Evolutionary conservation across 2,329 filamentous ascomycete species (phyloP), one percentile per base, ranked within the genome.

Genomic region (Neocatenulostroma microsporum): DNA sequence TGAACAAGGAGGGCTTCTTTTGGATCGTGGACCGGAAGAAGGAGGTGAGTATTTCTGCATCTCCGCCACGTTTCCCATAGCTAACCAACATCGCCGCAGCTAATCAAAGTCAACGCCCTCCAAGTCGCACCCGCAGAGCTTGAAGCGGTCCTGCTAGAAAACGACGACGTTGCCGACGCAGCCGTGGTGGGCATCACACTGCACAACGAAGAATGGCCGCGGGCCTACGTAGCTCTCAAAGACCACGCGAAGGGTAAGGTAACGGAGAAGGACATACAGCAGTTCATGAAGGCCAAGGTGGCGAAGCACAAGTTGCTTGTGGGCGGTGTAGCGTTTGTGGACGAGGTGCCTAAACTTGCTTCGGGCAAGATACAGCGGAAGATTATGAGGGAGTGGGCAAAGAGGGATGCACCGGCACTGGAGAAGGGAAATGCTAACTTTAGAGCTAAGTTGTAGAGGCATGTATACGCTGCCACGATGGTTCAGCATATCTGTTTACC

Each of bases 291-390:
- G 20, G 42, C 44, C 2, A 51, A 53, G 9, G 62, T 66, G 2
- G 62, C 62, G 2, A 63, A 60, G 46, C 61, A 66, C 39, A 66
- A 66, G 42, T 53, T 57, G 17, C 45, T 66, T 2, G 45, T 56
- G 10, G 62, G 62, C 9, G 62, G 62, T n/a, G 44, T 55, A 19
- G 59, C 65, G 18, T 75, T 76, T 41, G 64, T 77, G 5, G 67
- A 74, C 32, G 69, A 71, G 44, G 67, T 78, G 36, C 73, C 74
- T 1, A 76, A 74, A 52, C 56, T 74, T 30, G 66, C 69, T 10
- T 72, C 68, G 41, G 74, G 74, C 7, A 78, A 78, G 62, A 76
- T 78, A 34, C 63, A 72, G 53, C 61, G 73, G 32, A 74, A 74
- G 47, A 53, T 69, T 5, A 61, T 78, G 60, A 67, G 69, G 46